Conservation (phyloP, 129 eudicot genomes). For the Flaveria sonorensis region DNA sequence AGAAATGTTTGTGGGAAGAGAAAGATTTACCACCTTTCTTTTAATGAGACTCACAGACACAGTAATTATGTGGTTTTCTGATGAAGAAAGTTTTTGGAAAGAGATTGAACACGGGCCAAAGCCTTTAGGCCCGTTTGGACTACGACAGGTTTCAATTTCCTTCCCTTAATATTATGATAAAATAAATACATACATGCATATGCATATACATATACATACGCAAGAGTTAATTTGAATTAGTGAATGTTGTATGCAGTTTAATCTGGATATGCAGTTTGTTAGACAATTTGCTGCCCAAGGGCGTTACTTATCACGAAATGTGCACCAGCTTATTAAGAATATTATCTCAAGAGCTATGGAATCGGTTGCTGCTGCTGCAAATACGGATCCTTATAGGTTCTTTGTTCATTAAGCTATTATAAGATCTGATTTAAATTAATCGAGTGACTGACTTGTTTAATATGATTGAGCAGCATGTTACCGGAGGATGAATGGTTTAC, state of each 20-base stretch:
- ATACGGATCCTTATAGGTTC: constrained; percentile 69
- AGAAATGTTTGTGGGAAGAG: constrained; percentile 85
- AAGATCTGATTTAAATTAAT: neutral
- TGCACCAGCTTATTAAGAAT: constrained; percentile 69
- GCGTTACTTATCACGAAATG: constrained; percentile 75
- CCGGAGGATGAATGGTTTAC: constrained; percentile 96
- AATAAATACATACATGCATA: neutral
- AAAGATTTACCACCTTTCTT: constrained; percentile 82
- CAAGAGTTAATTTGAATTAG: constrained; percentile 3
- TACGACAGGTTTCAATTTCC: constrained; percentile 66
- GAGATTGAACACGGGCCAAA: constrained; percentile 72
- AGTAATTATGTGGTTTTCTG: constrained; percentile 83
- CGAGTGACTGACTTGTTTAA: neutral
- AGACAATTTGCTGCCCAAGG: constrained; percentile 77
- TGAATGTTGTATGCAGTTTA: constrained; percentile 58
- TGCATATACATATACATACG: neutral
- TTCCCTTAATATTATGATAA: neutral
- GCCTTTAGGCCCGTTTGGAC: constrained; percentile 83
- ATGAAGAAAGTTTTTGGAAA: constrained; percentile 92
- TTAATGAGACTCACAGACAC: constrained; percentile 94
- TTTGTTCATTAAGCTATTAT: neutral
- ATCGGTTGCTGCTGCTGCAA: constrained; percentile 58
- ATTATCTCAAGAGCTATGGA: constrained; percentile 67
- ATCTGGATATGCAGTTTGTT: constrained; percentile 83
- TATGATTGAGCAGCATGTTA: constrained; percentile 48